phyloP scores from a whole-genome alignment of 2,329 filamentous ascomycete genomes.

The Pleomassaria siparia region DNA sequence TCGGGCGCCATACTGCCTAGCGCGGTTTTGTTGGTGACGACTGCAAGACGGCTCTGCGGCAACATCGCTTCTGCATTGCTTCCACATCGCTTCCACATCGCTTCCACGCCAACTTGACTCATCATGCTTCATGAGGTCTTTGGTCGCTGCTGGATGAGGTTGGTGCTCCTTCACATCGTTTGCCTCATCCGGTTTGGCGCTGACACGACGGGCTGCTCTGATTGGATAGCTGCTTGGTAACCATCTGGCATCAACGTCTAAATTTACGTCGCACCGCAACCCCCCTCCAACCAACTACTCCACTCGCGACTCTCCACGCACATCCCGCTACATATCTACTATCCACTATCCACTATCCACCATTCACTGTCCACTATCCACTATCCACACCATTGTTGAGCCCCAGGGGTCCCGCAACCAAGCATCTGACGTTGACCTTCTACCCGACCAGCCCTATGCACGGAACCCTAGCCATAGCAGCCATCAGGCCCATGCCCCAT shows the following conservation, averaged over 20 bases:
- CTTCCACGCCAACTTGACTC: neutral
- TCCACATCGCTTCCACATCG: too few relatives aligned
- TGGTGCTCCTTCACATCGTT: constrained; percentile 7
- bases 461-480: constrained; percentile 19
- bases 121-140: too few relatives aligned
- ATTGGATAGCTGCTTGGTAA: constrained; percentile 7
- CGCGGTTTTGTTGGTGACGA: constrained; percentile 3
- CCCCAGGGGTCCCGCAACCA: constrained; percentile 21
- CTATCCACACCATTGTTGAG: constrained; percentile 14
- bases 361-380: neutral
- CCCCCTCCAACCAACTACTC: neutral
- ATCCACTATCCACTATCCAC: constrained; percentile 4
- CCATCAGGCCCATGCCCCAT: constrained; percentile 20
- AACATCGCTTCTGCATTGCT: too few relatives aligned
- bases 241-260: constrained; percentile 13
- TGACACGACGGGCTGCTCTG: neutral
- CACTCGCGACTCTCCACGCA: neutral
- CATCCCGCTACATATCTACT: too few relatives aligned
- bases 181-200: constrained; percentile 6
- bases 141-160: constrained; percentile 2
- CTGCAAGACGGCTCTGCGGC: constrained; percentile 5
- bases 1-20: constrained; percentile 1
- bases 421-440: constrained; percentile 28
- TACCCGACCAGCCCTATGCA: constrained; percentile 31
- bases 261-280: constrained; percentile 11